Conservation (phyloP, 2,329 filamentous ascomycete genomes). For the Colletotrichum sp. region DNA sequence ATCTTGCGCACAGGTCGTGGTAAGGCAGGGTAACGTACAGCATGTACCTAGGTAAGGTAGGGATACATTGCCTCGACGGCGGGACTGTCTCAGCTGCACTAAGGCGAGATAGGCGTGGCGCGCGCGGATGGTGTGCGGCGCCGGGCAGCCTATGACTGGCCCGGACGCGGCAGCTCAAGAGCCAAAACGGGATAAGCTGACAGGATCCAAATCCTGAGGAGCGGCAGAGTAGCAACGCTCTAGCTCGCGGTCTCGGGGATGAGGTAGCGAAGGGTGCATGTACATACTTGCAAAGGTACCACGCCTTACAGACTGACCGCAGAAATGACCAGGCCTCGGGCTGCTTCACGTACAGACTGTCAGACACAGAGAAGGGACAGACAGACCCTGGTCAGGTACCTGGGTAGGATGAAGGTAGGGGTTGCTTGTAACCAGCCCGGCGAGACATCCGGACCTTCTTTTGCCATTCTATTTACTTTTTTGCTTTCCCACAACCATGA, state of each 20-base stretch:
- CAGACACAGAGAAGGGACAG: background rate
- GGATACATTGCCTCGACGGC: background rate
- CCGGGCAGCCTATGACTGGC: background rate
- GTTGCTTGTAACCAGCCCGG: background rate
- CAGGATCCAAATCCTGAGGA: conserved; percentile 12
- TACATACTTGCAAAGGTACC: background rate
- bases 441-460: background rate
- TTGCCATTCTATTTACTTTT: background rate
- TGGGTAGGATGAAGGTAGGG: background rate
- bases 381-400: background rate
- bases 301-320: background rate
- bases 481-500: background rate
- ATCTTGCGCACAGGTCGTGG: background rate
- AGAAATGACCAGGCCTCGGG: background rate
- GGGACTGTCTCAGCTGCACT: background rate
- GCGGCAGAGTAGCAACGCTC: conserved; percentile 11
- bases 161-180: background rate
- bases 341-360: background rate
- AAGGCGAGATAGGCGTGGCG: background rate
- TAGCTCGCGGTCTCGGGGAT: background rate
- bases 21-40: background rate
- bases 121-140: background rate
- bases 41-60: background rate
- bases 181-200: conserved; percentile 10
- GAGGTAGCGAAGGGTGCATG: background rate